Evolutionary conservation across 768 basidiomycete genomes (phyloP).

Genomic region (Brasilioporus rufonigricans): DNA sequence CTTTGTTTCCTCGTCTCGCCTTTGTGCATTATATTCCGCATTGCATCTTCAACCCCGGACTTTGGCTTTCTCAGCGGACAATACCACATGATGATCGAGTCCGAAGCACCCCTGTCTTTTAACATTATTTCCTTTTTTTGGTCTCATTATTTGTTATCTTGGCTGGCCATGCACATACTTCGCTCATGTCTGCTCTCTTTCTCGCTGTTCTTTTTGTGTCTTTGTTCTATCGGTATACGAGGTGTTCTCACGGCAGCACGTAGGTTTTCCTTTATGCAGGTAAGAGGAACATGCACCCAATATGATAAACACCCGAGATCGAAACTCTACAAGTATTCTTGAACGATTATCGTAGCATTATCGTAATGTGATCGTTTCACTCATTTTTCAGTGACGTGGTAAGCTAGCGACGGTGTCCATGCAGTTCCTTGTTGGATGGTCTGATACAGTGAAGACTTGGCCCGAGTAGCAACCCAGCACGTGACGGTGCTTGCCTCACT

Average conservation of each 20-base stretch:
- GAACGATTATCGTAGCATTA: conserved; percentile 23
- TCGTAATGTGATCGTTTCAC: conserved; percentile 27
- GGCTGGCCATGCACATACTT: conserved; percentile 28
- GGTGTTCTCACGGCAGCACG: conserved; percentile 10
- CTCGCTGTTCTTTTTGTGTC: conserved; percentile 5
- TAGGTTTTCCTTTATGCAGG: conserved; percentile 29
- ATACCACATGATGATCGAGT: conserved; percentile 6
- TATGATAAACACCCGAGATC: conserved; percentile 17
- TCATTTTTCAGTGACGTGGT: neutral
- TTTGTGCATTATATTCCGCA: conserved; percentile 27
- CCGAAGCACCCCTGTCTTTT: conserved; percentile 25
- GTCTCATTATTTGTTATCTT: conserved; percentile 23
- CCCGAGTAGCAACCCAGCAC: no score
- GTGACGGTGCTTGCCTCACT: no score
- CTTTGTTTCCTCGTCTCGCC: conserved; percentile 1
- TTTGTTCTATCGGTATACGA: conserved; percentile 17
- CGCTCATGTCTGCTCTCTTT: conserved; percentile 10
- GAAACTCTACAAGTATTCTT: conserved; percentile 30
- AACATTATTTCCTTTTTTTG: conserved; percentile 29
- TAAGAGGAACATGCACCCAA: conserved; percentile 24
- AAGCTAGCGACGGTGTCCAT: no score
- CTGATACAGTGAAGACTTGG: no score
- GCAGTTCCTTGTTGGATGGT: no score
- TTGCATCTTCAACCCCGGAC: conserved; percentile 19
- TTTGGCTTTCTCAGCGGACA: conserved; percentile 16